phyloP scores from a whole-genome alignment of 495 filamentous ascomycete species.

The Lepraria neglecta region DNA sequence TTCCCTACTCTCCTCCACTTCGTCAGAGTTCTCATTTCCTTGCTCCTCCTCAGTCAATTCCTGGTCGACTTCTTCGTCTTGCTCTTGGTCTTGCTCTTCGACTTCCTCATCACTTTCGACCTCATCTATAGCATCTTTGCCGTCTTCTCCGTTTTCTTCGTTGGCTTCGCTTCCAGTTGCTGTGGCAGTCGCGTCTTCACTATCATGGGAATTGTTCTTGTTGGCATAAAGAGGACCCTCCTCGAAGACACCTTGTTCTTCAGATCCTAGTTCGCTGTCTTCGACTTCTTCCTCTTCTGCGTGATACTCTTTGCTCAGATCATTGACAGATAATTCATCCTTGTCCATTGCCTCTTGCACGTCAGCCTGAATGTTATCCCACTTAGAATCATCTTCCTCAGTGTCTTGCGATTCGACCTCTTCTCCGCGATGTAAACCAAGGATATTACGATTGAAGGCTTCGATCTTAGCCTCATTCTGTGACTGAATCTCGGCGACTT shows the following conservation, averaged over 20 bases:
- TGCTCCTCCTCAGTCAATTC: slow-evolving; percentile 29
- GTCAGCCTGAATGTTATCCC: slow-evolving; percentile 48
- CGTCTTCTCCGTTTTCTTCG: slow-evolving; percentile 21
- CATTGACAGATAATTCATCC: slow-evolving; percentile 44
- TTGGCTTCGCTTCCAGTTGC: slow-evolving; percentile 20
- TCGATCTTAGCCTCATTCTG: slow-evolving; percentile 54
- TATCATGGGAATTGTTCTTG: background rate
- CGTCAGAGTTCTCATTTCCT: slow-evolving; percentile 27
- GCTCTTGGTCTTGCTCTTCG: slow-evolving; percentile 12
- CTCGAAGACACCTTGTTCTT: background rate
- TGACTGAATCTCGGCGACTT: slow-evolving; percentile 68
- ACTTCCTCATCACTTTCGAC: slow-evolving; percentile 19
- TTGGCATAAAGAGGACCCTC: background rate
- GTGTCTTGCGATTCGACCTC: slow-evolving; percentile 13
- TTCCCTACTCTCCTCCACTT: slow-evolving; percentile 26
- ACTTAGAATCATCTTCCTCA: slow-evolving; percentile 34
- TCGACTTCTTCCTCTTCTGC: background rate
- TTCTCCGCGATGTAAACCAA: slow-evolving; percentile 39
- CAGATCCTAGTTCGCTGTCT: background rate
- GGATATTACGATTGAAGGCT: slow-evolving; percentile 59
- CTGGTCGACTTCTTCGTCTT: slow-evolving; percentile 14
- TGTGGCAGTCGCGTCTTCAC: slow-evolving; percentile 19
- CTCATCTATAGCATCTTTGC: slow-evolving; percentile 16
- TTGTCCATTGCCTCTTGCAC: slow-evolving; percentile 50
- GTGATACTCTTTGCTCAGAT: slow-evolving; percentile 31